Evolutionary conservation across 208 protist genomes (phyloP), one percentile per base, ranked within the genome.

Genomic region (Phytomonas sp.): DNA sequence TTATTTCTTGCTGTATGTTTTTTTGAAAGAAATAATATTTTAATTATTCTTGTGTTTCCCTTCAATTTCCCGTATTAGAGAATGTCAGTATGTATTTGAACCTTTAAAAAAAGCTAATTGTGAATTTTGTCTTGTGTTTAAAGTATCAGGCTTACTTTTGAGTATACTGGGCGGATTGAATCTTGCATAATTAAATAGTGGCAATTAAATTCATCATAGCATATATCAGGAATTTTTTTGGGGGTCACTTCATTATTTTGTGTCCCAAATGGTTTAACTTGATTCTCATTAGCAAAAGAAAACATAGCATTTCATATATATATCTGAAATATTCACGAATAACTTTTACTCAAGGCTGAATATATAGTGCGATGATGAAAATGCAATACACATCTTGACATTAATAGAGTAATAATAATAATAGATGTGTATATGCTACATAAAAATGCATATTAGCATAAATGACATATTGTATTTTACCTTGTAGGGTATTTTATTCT

Each of bases 341-440:
- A n/a, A n/a, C n/a, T n/a, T n/a, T n/a, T n/a, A n/a, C n/a, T n/a
- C n/a, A n/a, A n/a, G n/a, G n/a, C n/a, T n/a, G n/a, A n/a, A n/a
- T 9, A 67, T 67, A 53, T 60, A 67, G 64, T 67, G 64, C 29
- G 26, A 53, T 28, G 37, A n/a, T 36, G 4, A 33, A 62, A 62
- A 32, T 23, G 61, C 31, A 62, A 70, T 34, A 62, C 40, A 56
- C 9, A 51, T 23, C 20, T 51, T 20, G 20, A 51, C 20, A 23
- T 17, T 51, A 51, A 51, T 51, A 51, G 20, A 40, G 9, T 40
- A 9, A 40, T 40, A 40, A 40, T 40, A 40, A 40, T 40, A 40
- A 40, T 13, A 40, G 36, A 51, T 40, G 20, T 51, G 13, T 51
- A 17, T 51, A 51, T 51, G 40, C 9, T 51, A 51, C 13, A 20